Evolutionary conservation across 495 filamentous ascomycete genomes (phyloP).

Genomic region (Podospora sp.): DNA sequence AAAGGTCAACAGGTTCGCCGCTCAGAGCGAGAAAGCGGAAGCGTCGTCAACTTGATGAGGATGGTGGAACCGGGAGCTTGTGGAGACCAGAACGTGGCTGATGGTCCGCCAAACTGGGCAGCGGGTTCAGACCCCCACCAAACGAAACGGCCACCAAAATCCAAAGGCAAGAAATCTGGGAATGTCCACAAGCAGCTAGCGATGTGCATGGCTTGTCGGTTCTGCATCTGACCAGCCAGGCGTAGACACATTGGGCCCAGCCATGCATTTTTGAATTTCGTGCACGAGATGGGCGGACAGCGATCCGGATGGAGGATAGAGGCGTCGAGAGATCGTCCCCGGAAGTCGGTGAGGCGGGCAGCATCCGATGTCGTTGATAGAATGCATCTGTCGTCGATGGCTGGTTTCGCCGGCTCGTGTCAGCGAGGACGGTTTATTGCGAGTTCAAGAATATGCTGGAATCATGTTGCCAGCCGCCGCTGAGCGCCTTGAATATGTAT

Average conservation of each 20-base stretch:
- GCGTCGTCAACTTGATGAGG: neutral
- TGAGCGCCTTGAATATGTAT: neutral
- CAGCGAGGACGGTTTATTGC: neutral
- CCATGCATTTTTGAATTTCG: neutral
- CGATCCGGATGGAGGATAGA: neutral
- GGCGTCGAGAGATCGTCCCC: neutral
- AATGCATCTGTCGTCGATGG: neutral
- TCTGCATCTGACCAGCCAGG: neutral
- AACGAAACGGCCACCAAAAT: neutral
- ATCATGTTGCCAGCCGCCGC: neutral
- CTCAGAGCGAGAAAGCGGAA: neutral
- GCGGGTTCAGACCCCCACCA: neutral
- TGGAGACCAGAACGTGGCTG: neutral
- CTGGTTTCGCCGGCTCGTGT: neutral
- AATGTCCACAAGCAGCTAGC: neutral
- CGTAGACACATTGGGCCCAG: neutral
- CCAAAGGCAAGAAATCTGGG: neutral
- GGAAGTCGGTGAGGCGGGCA: neutral
- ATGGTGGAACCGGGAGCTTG: neutral
- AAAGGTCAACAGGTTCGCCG: neutral
- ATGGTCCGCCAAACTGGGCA: too few species aligned
- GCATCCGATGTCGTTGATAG: neutral
- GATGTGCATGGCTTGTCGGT: neutral
- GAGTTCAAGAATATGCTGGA: neutral
- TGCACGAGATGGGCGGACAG: neutral